Evolutionary conservation across 768 basidiomycete species (phyloP).

Genomic region (Kockovaella imperatae): DNA sequence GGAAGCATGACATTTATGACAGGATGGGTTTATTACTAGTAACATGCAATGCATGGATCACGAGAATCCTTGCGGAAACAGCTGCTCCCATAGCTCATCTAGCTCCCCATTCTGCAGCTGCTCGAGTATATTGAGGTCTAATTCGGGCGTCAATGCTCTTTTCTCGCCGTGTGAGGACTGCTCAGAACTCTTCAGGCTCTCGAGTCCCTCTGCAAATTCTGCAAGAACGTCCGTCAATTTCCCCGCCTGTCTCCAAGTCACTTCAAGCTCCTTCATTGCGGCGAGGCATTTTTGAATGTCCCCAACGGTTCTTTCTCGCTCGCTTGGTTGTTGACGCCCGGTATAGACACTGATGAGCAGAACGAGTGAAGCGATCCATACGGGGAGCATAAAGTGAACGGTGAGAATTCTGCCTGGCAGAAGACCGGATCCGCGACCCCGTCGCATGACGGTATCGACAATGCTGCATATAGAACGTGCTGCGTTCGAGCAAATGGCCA

Average conservation of each 20-base stretch:
- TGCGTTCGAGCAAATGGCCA: slow-evolving; percentile 74
- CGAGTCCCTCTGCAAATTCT: slow-evolving; percentile 22
- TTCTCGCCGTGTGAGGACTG: slow-evolving; percentile 5
- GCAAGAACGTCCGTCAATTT: slow-evolving; percentile 33
- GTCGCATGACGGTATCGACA: slow-evolving; percentile 54
- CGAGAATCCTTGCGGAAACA: too few species aligned
- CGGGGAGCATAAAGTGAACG: slow-evolving; percentile 38
- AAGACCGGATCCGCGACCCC: slow-evolving; percentile 47
- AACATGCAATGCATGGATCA: too few species aligned
- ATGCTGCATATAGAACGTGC: slow-evolving; percentile 68
- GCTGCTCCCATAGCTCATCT: too few species aligned
- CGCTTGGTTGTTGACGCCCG: slow-evolving; percentile 53
- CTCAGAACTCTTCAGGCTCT: slow-evolving; percentile 10
- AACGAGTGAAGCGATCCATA: slow-evolving; percentile 53
- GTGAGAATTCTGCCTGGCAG: slow-evolving; percentile 38
- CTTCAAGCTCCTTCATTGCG: slow-evolving; percentile 49
- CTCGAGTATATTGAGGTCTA: not conserved
- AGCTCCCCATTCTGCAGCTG: not conserved
- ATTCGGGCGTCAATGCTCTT: not conserved
- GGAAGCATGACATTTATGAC: too few species aligned
- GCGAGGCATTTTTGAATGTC: slow-evolving; percentile 59
- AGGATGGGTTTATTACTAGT: too few species aligned
- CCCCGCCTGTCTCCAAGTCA: slow-evolving; percentile 40
- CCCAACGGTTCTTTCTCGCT: slow-evolving; percentile 52
- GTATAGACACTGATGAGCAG: slow-evolving; percentile 57